Conservation (phyloP, 345 rosid species). For the Populus alba region DNA sequence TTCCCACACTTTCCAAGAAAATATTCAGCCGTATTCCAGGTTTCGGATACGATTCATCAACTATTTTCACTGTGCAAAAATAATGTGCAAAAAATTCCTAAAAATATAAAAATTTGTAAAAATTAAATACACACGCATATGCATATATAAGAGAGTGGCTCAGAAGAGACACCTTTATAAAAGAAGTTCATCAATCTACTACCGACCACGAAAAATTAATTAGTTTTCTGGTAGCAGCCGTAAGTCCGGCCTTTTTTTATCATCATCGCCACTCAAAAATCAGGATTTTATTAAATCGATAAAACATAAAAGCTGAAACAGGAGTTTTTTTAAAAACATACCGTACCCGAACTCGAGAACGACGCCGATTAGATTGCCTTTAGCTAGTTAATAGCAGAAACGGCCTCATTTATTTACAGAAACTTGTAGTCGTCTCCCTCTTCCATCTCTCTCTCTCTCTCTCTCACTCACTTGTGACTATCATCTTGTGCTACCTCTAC, state of each 20-base stretch:
- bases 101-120: background rate
- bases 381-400: slow-evolving; percentile 46
- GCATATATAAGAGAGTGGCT: slow-evolving; percentile 29
- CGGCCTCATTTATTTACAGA: slow-evolving; percentile 57
- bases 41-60: slow-evolving; percentile 48
- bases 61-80: slow-evolving; percentile 43
- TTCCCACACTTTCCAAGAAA: slow-evolving; percentile 24
- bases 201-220: slow-evolving; percentile 21
- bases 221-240: slow-evolving; percentile 42
- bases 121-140: background rate
- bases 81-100: slow-evolving; percentile 42
- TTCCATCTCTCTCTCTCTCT: slow-evolving; percentile 22
- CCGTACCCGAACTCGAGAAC: background rate
- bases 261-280: slow-evolving; percentile 50
- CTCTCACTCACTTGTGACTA: background rate
- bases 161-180: slow-evolving; percentile 47
- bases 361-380: slow-evolving; percentile 55
- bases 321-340: too few species aligned
- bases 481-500: background rate
- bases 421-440: slow-evolving; percentile 46
- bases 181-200: slow-evolving; percentile 49
- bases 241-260: slow-evolving; percentile 69
- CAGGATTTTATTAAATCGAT: too few species aligned
- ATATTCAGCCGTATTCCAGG: slow-evolving; percentile 51
- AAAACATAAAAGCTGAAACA: too few species aligned